A percentile compares a stretch with the other conserved stretches of the same genome.
Conservation (phyloP, 2,329 filamentous ascomycete genomes). For the Aspergillus felis region DNA sequence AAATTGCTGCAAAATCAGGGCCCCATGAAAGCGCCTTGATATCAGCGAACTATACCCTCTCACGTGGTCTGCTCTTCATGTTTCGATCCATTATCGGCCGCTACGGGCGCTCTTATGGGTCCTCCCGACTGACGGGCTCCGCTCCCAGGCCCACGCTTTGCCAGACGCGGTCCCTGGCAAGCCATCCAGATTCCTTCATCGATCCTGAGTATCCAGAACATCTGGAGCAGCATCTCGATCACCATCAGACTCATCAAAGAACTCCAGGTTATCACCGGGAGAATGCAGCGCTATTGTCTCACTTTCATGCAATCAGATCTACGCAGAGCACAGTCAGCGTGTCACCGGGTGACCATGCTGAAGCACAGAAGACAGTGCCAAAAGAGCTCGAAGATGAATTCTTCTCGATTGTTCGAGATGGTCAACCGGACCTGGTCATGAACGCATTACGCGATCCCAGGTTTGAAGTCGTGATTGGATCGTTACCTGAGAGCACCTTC, state of each 20-base stretch:
- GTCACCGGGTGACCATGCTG: conserved; percentile 1
- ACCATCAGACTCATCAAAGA: neutral
- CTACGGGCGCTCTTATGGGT: conserved; percentile 6
- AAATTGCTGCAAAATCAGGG: neutral
- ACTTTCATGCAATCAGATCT: neutral
- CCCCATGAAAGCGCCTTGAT: neutral
- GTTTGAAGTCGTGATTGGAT: conserved; percentile 26
- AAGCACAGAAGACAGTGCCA: neutral
- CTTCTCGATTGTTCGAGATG: conserved; percentile 28
- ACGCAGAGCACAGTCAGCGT: neutral
- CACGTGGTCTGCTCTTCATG: conserved; percentile 23
- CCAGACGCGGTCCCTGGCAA: neutral
- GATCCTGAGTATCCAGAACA: neutral
- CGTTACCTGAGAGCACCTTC: conserved; percentile 55
- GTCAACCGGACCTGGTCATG: conserved; percentile 40
- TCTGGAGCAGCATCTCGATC: neutral
- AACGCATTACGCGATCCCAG: conserved; percentile 30
- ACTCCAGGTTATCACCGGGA: neutral
- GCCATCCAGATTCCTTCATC: neutral
- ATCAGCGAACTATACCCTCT: conserved; percentile 13
- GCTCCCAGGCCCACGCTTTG: conserved; percentile 3
- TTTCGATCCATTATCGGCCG: conserved; percentile 11
- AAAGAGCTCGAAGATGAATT: conserved; percentile 14
- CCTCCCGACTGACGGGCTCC: conserved; percentile 5
- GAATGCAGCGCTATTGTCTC: neutral